phyloP scores from a whole-genome alignment of 495 filamentous ascomycete species.

The Coniosporium apollinis region DNA sequence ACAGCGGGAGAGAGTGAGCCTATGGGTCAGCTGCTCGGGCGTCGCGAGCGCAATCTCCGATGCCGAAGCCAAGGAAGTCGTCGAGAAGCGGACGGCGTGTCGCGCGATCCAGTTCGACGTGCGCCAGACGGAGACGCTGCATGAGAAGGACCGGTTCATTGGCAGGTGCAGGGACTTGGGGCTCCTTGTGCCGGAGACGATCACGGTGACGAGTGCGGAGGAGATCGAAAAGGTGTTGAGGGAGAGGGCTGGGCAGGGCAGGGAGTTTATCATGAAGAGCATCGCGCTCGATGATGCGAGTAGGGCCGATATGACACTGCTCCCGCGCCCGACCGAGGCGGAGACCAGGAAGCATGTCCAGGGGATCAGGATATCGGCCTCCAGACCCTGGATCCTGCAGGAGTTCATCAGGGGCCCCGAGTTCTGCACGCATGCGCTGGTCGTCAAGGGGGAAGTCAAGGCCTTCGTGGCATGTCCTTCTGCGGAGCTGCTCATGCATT shows the following conservation, averaged over 20 bases:
- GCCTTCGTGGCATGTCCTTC: slow-evolving; percentile 48
- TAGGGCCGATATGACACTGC: slow-evolving; percentile 30
- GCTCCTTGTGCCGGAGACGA: slow-evolving; percentile 41
- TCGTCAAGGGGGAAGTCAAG: slow-evolving; percentile 41
- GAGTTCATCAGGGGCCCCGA: slow-evolving; percentile 46
- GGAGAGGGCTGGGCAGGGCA: slow-evolving; percentile 21
- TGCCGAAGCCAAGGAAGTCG: slow-evolving; percentile 40
- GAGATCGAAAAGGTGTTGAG: slow-evolving; percentile 41
- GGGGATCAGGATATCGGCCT: slow-evolving; percentile 35
- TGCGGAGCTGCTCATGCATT: slow-evolving; percentile 42
- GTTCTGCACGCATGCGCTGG: slow-evolving; percentile 51
- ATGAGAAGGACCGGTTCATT: slow-evolving; percentile 43
- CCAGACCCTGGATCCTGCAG: slow-evolving; percentile 50
- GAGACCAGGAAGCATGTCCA: slow-evolving; percentile 39
- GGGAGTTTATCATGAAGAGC: slow-evolving; percentile 45
- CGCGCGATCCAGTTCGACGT: slow-evolving; percentile 41
- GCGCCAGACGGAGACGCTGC: slow-evolving; percentile 32
- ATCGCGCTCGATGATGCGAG: slow-evolving; percentile 32
- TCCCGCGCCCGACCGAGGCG: slow-evolving; percentile 36
- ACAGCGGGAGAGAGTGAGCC: slow-evolving; percentile 40
- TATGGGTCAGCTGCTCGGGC: slow-evolving; percentile 60
- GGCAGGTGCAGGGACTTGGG: slow-evolving; percentile 31
- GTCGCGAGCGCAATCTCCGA: slow-evolving; percentile 43
- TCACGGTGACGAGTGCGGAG: slow-evolving; percentile 38
- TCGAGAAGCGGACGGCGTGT: slow-evolving; percentile 42